Evolutionary conservation across 352 stramenopile species (phyloP).

Genomic region (Globisporangium alternatum): DNA sequence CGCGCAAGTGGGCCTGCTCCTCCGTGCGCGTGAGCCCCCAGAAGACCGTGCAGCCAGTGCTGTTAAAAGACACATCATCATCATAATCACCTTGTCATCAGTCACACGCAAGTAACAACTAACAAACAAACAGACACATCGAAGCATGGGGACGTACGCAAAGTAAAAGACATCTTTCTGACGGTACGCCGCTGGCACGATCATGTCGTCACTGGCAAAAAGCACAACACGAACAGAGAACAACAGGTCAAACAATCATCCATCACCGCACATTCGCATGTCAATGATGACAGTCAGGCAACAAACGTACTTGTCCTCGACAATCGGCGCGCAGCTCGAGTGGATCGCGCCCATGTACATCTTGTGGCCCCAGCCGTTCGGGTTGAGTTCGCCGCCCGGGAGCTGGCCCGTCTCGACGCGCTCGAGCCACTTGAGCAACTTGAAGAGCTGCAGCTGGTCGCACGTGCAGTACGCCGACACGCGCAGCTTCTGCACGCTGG

Average conservation of each 20-base stretch:
- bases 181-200: constrained; percentile 46
- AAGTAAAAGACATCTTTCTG: constrained; percentile 89
- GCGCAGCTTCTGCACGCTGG: constrained; percentile 70
- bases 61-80: constrained; percentile 21
- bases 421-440: constrained; percentile 86
- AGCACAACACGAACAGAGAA: neutral
- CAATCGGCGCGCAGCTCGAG: constrained; percentile 52
- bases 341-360: constrained; percentile 89
- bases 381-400: constrained; percentile 70
- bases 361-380: constrained; percentile 77
- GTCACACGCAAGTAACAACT: neutral
- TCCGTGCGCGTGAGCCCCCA: constrained; percentile 85
- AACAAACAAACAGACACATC: neutral
- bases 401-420: constrained; percentile 73
- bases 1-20: constrained; percentile 70
- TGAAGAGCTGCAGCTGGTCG: constrained; percentile 82
- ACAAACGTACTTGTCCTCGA: constrained; percentile 35
- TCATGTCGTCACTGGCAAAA: constrained; percentile 24
- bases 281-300: neutral
- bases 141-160: constrained; percentile 34
- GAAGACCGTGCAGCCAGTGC: constrained; percentile 86
- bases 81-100: neutral
- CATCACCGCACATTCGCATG: neutral
- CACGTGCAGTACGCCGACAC: constrained; percentile 86
- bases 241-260: neutral